Percentiles rank a stretch among this genome's conserved stretches.
Evolutionary conservation across 2,329 filamentous ascomycete species (phyloP).

Genomic region (Graphilbum ipis-grandicollis): DNA sequence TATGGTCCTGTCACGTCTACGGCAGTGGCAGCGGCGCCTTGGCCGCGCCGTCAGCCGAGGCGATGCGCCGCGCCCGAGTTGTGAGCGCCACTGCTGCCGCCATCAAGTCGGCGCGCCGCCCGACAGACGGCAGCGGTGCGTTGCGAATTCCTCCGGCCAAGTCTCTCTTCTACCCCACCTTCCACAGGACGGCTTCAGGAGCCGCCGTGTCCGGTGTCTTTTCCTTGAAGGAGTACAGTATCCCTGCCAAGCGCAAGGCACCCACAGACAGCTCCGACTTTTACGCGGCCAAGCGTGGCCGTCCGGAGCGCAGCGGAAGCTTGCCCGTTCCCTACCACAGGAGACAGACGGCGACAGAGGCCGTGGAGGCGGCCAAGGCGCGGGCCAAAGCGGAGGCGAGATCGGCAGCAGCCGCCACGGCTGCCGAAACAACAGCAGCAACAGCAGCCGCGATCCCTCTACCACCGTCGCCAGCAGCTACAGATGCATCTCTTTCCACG

Average conservation of each 20-base stretch:
- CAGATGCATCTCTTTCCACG: slow-evolving; percentile 4
- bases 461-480: slow-evolving; percentile 6
- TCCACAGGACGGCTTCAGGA: not conserved
- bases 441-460: slow-evolving; percentile 5
- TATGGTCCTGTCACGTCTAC: slow-evolving; percentile 3
- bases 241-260: slow-evolving; percentile 7
- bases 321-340: too few species aligned
- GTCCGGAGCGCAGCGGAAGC: not conserved
- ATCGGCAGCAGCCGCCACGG: not conserved
- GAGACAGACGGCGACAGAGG: too few species aligned
- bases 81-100: slow-evolving; percentile 6
- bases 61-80: slow-evolving; percentile 2
- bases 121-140: slow-evolving; percentile 3
- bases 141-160: not conserved
- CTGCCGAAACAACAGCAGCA: not conserved
- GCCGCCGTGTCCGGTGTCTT: too few species aligned
- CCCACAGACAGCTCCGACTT: not conserved
- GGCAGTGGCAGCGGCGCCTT: not conserved
- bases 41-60: not conserved
- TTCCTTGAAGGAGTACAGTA: not conserved
- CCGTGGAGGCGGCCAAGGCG: not conserved
- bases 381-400: not conserved
- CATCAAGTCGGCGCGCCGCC: slow-evolving; percentile 4
- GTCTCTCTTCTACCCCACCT: not conserved
- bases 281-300: not conserved